These are phyloP conservation scores for Melianthus villosus DNA, from an alignment of 441 rosid genomes.

Conservation along the genomic window DNA sequence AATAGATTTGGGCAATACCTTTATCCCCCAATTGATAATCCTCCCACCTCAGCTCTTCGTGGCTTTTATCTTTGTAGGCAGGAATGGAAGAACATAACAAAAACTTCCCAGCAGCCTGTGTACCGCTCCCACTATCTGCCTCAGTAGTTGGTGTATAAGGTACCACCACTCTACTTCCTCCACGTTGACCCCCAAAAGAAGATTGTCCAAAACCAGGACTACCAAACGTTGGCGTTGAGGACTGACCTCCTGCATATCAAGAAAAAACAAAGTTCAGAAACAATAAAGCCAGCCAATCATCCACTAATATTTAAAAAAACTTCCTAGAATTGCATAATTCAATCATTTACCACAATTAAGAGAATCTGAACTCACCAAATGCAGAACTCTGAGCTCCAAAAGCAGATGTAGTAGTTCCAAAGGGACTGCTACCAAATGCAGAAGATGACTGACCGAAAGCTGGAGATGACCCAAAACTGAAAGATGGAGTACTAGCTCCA, in stretches of 20 bases:
- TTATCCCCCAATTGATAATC: constrained; percentile 89
- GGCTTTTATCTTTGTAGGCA: constrained; percentile 56
- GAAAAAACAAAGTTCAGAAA: constrained; percentile 8
- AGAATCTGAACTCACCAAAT: constrained; percentile 34
- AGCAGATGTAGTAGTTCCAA: constrained; percentile 33
- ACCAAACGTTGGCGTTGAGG: constrained; percentile 47
- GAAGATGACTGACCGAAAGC: constrained; percentile 61
- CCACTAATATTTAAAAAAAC: not conserved
- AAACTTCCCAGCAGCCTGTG: constrained; percentile 54
- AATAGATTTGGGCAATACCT: constrained; percentile 27
- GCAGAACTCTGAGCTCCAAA: constrained; percentile 58
- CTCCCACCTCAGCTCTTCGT: constrained; percentile 93
- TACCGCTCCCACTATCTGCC: constrained; percentile 30
- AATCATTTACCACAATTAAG: too few species aligned
- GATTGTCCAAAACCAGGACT: constrained; percentile 56
- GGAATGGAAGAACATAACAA: constrained; percentile 81
- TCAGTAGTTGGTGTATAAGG: constrained; percentile 58
- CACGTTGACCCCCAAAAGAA: constrained; percentile 54
- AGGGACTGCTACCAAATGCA: constrained; percentile 45
- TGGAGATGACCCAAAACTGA: constrained; percentile 34
- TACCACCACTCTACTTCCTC: constrained; percentile 60
- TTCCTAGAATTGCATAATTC: too few species aligned
- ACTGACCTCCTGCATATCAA: constrained; percentile 48
- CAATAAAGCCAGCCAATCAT: constrained; percentile 1
- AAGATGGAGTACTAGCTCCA: constrained; percentile 18